phyloP scores from a whole-genome alignment of 352 stramenopile genomes.

The Albugo laibachii region DNA sequence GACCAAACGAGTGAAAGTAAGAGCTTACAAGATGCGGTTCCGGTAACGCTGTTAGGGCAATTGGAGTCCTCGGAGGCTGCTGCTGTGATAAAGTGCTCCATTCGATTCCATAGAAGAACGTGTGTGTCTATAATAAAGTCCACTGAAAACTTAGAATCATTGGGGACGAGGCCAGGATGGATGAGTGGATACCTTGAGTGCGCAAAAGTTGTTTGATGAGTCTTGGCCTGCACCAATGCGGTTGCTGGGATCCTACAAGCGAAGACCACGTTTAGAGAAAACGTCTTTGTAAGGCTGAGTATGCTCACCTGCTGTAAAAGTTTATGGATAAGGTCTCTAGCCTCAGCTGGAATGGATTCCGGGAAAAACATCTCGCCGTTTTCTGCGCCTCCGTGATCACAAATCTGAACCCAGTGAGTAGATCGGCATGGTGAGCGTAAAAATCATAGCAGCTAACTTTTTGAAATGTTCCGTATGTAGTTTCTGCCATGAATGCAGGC shows the following conservation, averaged over 20 bases:
- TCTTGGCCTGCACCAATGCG: slow-evolving; percentile 50
- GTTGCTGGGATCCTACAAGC: slow-evolving; percentile 12
- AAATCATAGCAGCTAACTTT: neutral
- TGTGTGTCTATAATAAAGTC: slow-evolving; percentile 11
- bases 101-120: slow-evolving; percentile 61
- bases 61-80: slow-evolving; percentile 12
- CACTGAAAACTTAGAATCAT: neutral
- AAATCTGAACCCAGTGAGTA: slow-evolving; percentile 5
- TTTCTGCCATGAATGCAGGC: slow-evolving; percentile 16
- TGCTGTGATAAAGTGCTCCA: slow-evolving; percentile 39
- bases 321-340: slow-evolving; percentile 49
- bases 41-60: no score
- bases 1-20: no score
- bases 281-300: neutral
- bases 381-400: neutral
- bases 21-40: no score
- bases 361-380: slow-evolving; percentile 64
- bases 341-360: slow-evolving; percentile 31
- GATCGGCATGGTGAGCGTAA: neutral
- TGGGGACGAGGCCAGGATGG: neutral
- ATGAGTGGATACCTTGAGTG: slow-evolving; percentile 29
- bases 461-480: slow-evolving; percentile 23
- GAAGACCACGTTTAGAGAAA: neutral
- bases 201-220: slow-evolving; percentile 28
- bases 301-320: slow-evolving; percentile 40